phyloP scores from a whole-genome alignment of 768 basidiomycete species.

The Termitomyces sp. region DNA sequence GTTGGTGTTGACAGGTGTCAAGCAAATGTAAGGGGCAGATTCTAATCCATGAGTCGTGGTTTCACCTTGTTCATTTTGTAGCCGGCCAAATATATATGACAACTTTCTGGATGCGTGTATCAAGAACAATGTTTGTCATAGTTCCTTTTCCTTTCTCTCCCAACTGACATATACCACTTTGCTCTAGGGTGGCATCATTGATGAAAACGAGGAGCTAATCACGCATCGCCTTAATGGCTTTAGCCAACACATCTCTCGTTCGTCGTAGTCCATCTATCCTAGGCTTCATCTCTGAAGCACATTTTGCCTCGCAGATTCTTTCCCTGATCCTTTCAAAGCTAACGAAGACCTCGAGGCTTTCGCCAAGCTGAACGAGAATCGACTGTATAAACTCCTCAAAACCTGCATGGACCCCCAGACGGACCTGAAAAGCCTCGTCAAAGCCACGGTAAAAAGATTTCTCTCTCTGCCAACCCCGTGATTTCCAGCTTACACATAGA shows the following conservation, averaged over 20 bases:
- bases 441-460: constrained; percentile 49
- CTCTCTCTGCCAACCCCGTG: not conserved
- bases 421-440: constrained; percentile 74
- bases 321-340: constrained; percentile 69
- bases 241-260: constrained; percentile 59
- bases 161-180: not conserved
- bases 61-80: constrained; percentile 15
- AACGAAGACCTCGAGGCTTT: constrained; percentile 76
- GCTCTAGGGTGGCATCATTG: constrained; percentile 81
- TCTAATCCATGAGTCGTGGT: not conserved
- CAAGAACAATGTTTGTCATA: constrained; percentile 71
- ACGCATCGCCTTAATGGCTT: constrained; percentile 46
- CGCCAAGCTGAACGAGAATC: constrained; percentile 80
- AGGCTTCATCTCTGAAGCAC: not conserved
- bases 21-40: constrained; percentile 43
- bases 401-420: constrained; percentile 80
- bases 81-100: constrained; percentile 67
- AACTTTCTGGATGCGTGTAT: constrained; percentile 70
- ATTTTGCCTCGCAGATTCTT: constrained; percentile 31
- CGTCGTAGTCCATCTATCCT: constrained; percentile 15
- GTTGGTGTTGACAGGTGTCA: constrained; percentile 57
- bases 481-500: not conserved
- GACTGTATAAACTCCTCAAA: constrained; percentile 81
- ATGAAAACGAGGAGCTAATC: constrained; percentile 69
- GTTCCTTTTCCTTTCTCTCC: not conserved